These are phyloP conservation scores for Tillandsia fasciculata DNA, from an alignment of 176 grass and related monocot species.

Conservation along the genomic window DNA sequence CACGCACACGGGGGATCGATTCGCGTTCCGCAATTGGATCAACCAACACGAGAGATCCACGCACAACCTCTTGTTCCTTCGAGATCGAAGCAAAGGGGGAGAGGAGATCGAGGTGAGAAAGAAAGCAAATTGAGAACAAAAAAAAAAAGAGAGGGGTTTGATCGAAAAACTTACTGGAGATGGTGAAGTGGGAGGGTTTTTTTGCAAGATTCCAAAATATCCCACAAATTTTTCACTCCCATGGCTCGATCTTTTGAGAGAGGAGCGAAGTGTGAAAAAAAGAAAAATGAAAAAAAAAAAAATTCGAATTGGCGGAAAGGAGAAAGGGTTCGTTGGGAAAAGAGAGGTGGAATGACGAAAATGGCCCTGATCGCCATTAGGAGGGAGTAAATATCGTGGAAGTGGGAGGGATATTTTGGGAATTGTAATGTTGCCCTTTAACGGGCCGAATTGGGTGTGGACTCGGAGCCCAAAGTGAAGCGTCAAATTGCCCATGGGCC, in stretches of 20 bases:
- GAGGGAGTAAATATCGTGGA: not conserved
- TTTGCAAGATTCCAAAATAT: constrained; percentile 98
- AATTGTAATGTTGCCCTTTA: no score
- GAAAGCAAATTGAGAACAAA: not conserved
- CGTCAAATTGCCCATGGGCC: no score
- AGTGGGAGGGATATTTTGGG: no score
- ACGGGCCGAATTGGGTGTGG: no score
- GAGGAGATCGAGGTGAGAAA: not conserved
- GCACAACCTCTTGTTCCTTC: constrained; percentile 85
- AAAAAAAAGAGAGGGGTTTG: not conserved
- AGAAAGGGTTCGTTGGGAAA: not conserved
- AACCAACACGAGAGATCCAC: constrained; percentile 96
- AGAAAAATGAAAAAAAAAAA: not conserved
- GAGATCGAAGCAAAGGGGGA: constrained; percentile 2
- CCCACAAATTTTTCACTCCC: constrained; percentile 90
- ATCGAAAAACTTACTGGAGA: constrained; percentile 53
- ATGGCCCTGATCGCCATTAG: not conserved
- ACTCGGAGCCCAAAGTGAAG: no score
- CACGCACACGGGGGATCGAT: constrained; percentile 31
- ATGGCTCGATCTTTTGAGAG: constrained; percentile 17
- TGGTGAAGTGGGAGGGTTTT: constrained; percentile 83
- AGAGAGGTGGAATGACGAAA: not conserved
- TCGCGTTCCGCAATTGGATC: constrained; percentile 52
- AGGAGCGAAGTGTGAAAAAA: not conserved
- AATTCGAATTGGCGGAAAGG: not conserved